Base-by-base conservation (phyloP, 2,329 filamentous ascomycete genomes). In the Trichoderma sp. region DNA sequence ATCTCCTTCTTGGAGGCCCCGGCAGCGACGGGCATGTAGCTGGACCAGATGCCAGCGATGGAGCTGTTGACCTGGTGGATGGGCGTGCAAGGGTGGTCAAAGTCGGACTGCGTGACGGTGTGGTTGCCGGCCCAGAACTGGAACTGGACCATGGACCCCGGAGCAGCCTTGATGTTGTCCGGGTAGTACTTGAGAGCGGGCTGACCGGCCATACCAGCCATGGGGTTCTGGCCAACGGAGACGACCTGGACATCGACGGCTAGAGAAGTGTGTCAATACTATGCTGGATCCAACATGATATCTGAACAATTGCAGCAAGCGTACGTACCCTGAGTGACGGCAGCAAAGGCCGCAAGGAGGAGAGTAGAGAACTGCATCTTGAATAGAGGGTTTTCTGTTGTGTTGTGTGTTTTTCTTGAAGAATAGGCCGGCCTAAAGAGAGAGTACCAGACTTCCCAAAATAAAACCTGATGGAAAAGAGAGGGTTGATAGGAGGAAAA, bases 101-200 rank as follows among this genome's bases (percentile, higher is more conserved):
- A 94, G 71, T 82, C 87, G 54, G 90, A 91, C 80, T 93, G 90
- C 17, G 88, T 90, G 65, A 93, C 86, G 58, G 90, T 93, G 83
- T 94, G 91, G 81, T 93, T 93, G 70, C 82, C 83, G 9, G 80
- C 80, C 68, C 81, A 79, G 79, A 89, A 90, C 76, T 89, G 85
- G 81, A 89, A 90, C 77, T 88, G 85, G 14, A 90, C 81, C 78
- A 86, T 83, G 70, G 84, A 81, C 68, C 91, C 90, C 2, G 81
- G 77, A n/a, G 78, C 74, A 39, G 88, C 90, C 68, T 80, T 81
- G 74, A 94, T 75, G 72, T 83, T 87, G 70, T 89, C 81, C 47
- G 91, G 91, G 68, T 79, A 85, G 81, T 87, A 93, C 67, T 79
- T 82, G 65, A 90, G 78, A 45, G 71, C 76, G 10, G 76, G 76